Evolutionary conservation across 108 stramenopile genomes (phyloP), one percentile per base, ranked within the genome.

Genomic region (Nitzschia sp.): DNA sequence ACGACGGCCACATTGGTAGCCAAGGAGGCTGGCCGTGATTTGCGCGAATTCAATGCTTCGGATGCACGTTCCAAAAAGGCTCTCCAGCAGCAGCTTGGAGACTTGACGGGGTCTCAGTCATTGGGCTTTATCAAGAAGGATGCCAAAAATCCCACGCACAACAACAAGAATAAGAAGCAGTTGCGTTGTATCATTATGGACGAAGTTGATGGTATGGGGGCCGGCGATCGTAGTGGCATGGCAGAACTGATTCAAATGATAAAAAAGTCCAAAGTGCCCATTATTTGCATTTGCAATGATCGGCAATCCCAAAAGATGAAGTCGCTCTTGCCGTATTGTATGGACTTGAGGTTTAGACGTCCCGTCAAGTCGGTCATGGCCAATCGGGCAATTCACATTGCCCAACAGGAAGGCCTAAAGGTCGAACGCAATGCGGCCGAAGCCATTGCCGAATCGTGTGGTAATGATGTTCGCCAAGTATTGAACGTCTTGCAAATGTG

Each of bases 181-280:
- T 80, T 83, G 66, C 94, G 97, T 15, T 80, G 89, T 54, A 79
- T 99, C 26, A 87, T 99, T 62, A 99, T 99, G 99, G 99, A 99
- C 76, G 99, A 99, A 82, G 98, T 99, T n/a, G 99, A 99, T 73
- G 99, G 99, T 18, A 97, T 99, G 97, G 93, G 93, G 46, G 95
- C 85, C 0, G 89, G 90, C 2, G 99, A 99, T 81, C 75, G 97
- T 21, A 86, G 92, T 57, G 98, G 98, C 1, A 96, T 93, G 74
- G 70, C 84, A 25, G 97, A 98, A 77, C 78, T 99, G 47, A 98
- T 99, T 65, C 78, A 87, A 65, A 92, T 98, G 84, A 98, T 99
- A 73, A 98, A 98, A 78, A 85, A 88, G 59, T 89, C 86, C 68
- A 88, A 84, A 68, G 92, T 95, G 28, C 98, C 98, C 24, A 98